phyloP scores from a whole-genome alignment of 2,329 filamentous ascomycete genomes.

The Fonsecaea pedrosoi region DNA sequence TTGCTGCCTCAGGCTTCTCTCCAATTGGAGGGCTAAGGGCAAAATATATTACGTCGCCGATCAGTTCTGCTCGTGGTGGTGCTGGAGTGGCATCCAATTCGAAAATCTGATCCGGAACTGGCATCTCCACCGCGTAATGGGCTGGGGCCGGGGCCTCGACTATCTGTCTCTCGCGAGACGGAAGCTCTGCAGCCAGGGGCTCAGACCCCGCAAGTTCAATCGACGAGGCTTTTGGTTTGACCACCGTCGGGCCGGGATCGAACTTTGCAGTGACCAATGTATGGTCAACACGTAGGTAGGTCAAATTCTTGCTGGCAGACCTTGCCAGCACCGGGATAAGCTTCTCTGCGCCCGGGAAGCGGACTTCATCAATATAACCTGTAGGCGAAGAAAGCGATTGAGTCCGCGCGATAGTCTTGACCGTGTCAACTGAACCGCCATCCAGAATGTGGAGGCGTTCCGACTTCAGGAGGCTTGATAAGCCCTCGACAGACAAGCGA shows the following conservation, averaged over 20 bases:
- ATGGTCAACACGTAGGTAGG: slow-evolving; percentile 63
- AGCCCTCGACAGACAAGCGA: slow-evolving; percentile 61
- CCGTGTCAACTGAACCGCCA: slow-evolving; percentile 56
- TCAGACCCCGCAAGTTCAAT: slow-evolving; percentile 32
- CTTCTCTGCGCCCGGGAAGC: slow-evolving; percentile 60
- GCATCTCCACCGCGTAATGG: slow-evolving; percentile 45
- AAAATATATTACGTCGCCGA: slow-evolving; percentile 46
- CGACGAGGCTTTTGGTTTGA: slow-evolving; percentile 21
- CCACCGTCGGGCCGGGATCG: slow-evolving; percentile 14
- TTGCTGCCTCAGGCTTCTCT: slow-evolving; percentile 43
- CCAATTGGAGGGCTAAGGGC: slow-evolving; percentile 45
- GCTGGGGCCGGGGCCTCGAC: slow-evolving; percentile 36
- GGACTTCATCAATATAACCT: slow-evolving; percentile 40
- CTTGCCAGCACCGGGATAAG: slow-evolving; percentile 59
- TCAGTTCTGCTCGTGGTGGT: slow-evolving; percentile 46
- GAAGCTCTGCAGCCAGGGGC: slow-evolving; percentile 42
- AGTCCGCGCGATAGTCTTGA: slow-evolving; percentile 34
- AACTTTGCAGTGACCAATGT: slow-evolving; percentile 58
- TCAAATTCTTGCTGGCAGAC: slow-evolving; percentile 56
- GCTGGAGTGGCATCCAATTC: slow-evolving; percentile 50
- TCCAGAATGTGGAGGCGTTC: slow-evolving; percentile 63
- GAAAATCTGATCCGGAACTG: slow-evolving; percentile 43
- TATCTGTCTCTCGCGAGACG: slow-evolving; percentile 43
- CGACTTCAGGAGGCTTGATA: slow-evolving; percentile 60
- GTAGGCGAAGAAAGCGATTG: slow-evolving; percentile 33